Evolutionary conservation across 345 rosid species (phyloP).

Genomic region (Kandelia obovata): DNA sequence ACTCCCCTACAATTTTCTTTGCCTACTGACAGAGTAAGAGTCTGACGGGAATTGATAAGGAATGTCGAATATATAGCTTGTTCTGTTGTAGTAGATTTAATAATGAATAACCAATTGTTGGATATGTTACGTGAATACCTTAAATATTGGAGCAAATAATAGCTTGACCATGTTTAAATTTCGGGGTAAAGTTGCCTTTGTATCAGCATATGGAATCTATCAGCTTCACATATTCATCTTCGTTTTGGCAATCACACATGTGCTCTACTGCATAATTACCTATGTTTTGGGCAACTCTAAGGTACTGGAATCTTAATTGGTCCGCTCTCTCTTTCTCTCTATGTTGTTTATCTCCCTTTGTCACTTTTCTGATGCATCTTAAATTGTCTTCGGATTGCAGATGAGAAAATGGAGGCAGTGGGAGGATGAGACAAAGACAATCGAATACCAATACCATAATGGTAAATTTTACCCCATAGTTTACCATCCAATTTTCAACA

Average conservation of each 20-base stretch:
- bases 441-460: constrained; percentile 69
- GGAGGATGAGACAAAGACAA: constrained; percentile 79
- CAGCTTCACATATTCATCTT: constrained; percentile 93
- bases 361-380: neutral
- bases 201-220: constrained; percentile 72
- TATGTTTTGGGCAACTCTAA: constrained; percentile 64
- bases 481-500: too few species aligned
- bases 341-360: neutral
- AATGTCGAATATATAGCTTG: too few species aligned
- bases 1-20: too few species aligned
- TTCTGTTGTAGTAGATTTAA: too few species aligned
- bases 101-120: too few species aligned
- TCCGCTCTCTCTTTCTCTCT: neutral
- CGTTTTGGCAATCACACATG: constrained; percentile 58
- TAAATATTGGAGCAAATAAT: neutral
- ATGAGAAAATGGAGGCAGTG: constrained; percentile 88
- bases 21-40: too few species aligned
- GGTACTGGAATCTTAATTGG: constrained; percentile 28
- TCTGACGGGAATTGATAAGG: too few species aligned
- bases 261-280: constrained; percentile 60
- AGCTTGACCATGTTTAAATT: neutral
- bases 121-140: too few species aligned
- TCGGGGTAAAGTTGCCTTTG: constrained; percentile 81
- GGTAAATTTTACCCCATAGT: constrained; percentile 35
- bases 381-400: constrained; percentile 34